Conservation (phyloP, 495 filamentous ascomycete genomes). For the Podospora australis region DNA sequence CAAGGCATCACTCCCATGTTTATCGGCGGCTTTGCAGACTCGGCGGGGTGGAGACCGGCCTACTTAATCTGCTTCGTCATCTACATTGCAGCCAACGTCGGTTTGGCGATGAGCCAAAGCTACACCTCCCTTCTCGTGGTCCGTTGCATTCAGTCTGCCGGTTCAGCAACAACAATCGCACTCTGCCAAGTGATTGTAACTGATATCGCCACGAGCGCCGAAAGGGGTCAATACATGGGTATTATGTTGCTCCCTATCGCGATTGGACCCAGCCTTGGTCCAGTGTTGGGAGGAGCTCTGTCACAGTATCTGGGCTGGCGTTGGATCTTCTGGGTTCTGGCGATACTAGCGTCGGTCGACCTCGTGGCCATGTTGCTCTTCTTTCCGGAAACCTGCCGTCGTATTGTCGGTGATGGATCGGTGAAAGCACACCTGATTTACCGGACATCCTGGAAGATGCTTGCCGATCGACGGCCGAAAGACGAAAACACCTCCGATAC, state of each 20-base stretch:
- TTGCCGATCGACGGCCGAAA: conserved; percentile 46
- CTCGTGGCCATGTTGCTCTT: conserved; percentile 27
- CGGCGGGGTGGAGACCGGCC: conserved; percentile 46
- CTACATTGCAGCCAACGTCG: conserved; percentile 54
- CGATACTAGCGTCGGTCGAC: conserved; percentile 29
- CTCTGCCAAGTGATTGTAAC: conserved; percentile 50
- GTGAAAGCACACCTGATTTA: background rate
- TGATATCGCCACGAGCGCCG: conserved; percentile 47
- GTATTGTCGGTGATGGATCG: conserved; percentile 50
- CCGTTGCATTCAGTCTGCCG: conserved; percentile 49
- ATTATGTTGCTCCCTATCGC: conserved; percentile 31
- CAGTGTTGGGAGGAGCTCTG: conserved; percentile 54
- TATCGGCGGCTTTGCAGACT: conserved; percentile 51
- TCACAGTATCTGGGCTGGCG: conserved; percentile 38
- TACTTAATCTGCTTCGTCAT: conserved; percentile 49
- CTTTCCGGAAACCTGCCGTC: conserved; percentile 49
- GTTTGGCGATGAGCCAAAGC: conserved; percentile 42
- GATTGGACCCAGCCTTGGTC: conserved; percentile 22
- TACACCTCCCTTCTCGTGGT: conserved; percentile 48
- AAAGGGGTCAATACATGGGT: conserved; percentile 44
- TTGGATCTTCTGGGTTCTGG: conserved; percentile 55
- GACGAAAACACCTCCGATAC: background rate
- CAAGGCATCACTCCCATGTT: conserved; percentile 54
- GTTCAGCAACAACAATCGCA: conserved; percentile 44
- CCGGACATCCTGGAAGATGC: conserved; percentile 18